Evolutionary conservation across 2,329 filamentous ascomycete species (phyloP).

Genomic region (Fusarium napiforme): DNA sequence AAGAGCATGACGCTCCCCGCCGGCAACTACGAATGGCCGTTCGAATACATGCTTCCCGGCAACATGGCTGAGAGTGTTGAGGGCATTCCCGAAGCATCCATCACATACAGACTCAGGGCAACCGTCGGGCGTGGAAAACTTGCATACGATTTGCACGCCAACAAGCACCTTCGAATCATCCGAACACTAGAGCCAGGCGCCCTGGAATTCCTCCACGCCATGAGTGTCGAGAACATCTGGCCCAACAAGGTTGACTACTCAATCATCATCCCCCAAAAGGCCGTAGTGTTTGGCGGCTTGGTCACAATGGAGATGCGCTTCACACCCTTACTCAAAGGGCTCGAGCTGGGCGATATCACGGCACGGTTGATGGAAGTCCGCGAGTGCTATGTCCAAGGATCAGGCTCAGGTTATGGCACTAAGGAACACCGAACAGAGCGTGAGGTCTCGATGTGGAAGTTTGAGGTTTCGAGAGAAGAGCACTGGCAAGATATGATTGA

Average conservation of each 20-base stretch:
- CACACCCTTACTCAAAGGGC: constrained; percentile 87
- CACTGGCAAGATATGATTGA: constrained; percentile 77
- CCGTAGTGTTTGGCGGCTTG: constrained; percentile 90
- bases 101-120: constrained; percentile 92
- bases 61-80: constrained; percentile 87
- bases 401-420: constrained; percentile 55
- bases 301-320: constrained; percentile 88
- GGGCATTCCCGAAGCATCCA: constrained; percentile 84
- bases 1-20: constrained; percentile 70
- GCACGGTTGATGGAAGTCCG: constrained; percentile 83
- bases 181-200: constrained; percentile 80
- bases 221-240: constrained; percentile 98
- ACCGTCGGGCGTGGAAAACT: constrained; percentile 89
- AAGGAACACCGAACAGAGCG: constrained; percentile 72
- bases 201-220: constrained; percentile 83
- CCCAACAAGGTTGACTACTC: constrained; percentile 97
- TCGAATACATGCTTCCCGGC: constrained; percentile 78
- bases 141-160: constrained; percentile 84
- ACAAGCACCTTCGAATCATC: constrained; percentile 82
- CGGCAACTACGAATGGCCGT: constrained; percentile 87
- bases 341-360: constrained; percentile 84
- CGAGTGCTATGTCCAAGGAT: constrained; percentile 68
- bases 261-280: constrained; percentile 91
- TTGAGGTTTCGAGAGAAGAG: constrained; percentile 65
- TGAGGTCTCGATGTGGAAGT: constrained; percentile 69